Conservation (phyloP, 768 basidiomycete species). For the Tephrocybe sp. region DNA sequence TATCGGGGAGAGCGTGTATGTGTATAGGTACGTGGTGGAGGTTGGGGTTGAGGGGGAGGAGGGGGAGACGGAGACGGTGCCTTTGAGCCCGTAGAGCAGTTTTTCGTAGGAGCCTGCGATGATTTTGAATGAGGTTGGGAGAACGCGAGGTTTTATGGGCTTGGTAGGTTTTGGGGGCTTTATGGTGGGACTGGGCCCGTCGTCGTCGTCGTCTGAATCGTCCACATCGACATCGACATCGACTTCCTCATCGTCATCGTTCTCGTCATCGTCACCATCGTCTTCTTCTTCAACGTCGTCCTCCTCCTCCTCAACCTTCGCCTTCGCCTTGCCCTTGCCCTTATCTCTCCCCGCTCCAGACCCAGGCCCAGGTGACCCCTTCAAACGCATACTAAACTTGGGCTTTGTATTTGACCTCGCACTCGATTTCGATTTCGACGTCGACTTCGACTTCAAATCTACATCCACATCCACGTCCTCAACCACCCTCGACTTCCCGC, state of each 20-base stretch:
- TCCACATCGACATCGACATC: not conserved
- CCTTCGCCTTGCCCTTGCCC: not conserved
- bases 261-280: not conserved
- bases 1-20: constrained; percentile 58
- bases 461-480: too few relatives aligned
- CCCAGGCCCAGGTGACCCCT: constrained; percentile 2
- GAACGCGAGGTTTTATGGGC: constrained; percentile 13
- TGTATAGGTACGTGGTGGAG: constrained; percentile 4
- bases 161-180: constrained; percentile 14
- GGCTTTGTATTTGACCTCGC: not conserved
- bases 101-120: constrained; percentile 96
- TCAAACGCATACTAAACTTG: constrained; percentile 7
- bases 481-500: too few relatives aligned
- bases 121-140: constrained; percentile 74
- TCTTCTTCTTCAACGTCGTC: not conserved
- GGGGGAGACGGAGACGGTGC: constrained; percentile 35
- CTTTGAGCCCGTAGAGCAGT: constrained; percentile 86
- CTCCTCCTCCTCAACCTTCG: not conserved
- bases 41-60: not conserved
- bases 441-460: not conserved
- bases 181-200: constrained; percentile 7
- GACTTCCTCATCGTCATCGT: not conserved
- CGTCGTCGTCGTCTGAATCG: constrained; percentile 5
- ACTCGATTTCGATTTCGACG: not conserved
- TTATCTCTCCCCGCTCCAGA: not conserved